These are phyloP conservation scores for Ceratobasidium sp. DNA, from an alignment of 1,284 basidiomycete genomes.

Conservation along the genomic window DNA sequence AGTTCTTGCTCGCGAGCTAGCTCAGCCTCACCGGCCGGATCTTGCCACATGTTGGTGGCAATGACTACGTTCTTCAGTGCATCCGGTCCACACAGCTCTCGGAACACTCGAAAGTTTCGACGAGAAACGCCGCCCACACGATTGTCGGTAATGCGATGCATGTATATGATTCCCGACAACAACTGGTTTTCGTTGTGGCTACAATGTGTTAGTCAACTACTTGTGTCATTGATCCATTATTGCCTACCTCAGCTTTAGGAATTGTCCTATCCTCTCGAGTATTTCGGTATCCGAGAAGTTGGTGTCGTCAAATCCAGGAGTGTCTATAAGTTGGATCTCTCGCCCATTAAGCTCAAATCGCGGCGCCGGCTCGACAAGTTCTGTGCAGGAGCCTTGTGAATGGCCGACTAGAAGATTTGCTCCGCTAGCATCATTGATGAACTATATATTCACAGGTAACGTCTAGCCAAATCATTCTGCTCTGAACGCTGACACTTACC, in stretches of 20 bases:
- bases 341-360: slow-evolving; percentile 4
- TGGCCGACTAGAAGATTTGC: slow-evolving; percentile 1
- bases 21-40: slow-evolving; percentile 10
- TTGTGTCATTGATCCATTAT: background rate
- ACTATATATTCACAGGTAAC: background rate
- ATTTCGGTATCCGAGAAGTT: slow-evolving; percentile 34
- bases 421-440: slow-evolving; percentile 29
- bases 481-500: background rate
- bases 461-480: background rate
- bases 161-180: slow-evolving; percentile 53
- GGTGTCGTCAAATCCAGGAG: slow-evolving; percentile 50
- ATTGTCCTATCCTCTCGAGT: slow-evolving; percentile 33
- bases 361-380: background rate
- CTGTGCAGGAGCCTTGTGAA: background rate
- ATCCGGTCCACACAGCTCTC: slow-evolving; percentile 52
- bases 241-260: slow-evolving; percentile 26
- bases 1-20: slow-evolving; percentile 19
- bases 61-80: slow-evolving; percentile 51
- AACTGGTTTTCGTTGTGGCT: slow-evolving; percentile 44
- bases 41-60: slow-evolving; percentile 56
- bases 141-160: slow-evolving; percentile 52
- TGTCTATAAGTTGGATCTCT: slow-evolving; percentile 8
- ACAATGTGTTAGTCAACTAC: slow-evolving; percentile 46
- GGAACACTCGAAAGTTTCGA: slow-evolving; percentile 53
- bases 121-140: slow-evolving; percentile 51